Percentiles rank a stretch among this genome's conserved stretches.
Evolutionary conservation across 192 early-diverging fungal genomes (phyloP).

Genomic region (Coemansia sp.): DNA sequence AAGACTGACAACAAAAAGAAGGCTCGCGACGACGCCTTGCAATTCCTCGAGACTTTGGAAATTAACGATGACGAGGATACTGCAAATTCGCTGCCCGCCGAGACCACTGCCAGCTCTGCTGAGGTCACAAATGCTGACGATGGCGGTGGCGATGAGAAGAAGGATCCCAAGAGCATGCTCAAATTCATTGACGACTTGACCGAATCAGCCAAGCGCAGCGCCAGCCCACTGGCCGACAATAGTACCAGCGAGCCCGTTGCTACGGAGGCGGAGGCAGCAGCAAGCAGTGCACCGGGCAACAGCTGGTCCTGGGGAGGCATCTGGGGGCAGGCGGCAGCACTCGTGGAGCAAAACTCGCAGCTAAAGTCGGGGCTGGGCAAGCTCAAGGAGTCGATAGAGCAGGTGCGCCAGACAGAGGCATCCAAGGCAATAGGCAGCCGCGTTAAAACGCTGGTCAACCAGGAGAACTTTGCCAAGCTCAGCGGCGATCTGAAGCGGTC

Average conservation of each 20-base stretch:
- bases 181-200: constrained; percentile 53
- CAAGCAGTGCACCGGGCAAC: background rate
- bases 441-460: constrained; percentile 36
- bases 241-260: background rate
- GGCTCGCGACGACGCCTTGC: constrained; percentile 52
- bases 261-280: background rate
- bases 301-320: constrained; percentile 54
- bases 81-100: constrained; percentile 7
- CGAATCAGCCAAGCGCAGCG: constrained; percentile 45
- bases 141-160: background rate
- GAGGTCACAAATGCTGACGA: constrained; percentile 2
- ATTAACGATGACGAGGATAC: constrained; percentile 28
- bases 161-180: constrained; percentile 43
- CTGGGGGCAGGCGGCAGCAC: constrained; percentile 46
- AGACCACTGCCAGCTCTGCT: background rate
- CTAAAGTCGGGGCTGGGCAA: constrained; percentile 40
- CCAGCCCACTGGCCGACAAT: constrained; percentile 5
- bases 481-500: constrained; percentile 42
- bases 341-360: constrained; percentile 49
- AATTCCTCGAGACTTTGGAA: constrained; percentile 50
- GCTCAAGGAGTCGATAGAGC: constrained; percentile 45
- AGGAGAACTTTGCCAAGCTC: constrained; percentile 41
- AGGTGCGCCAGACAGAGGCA: constrained; percentile 43
- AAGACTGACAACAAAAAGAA: constrained; percentile 39
- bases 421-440: constrained; percentile 34